phyloP scores from a whole-genome alignment of 2,329 filamentous ascomycete species.

The Calonectria hawksworthii region DNA sequence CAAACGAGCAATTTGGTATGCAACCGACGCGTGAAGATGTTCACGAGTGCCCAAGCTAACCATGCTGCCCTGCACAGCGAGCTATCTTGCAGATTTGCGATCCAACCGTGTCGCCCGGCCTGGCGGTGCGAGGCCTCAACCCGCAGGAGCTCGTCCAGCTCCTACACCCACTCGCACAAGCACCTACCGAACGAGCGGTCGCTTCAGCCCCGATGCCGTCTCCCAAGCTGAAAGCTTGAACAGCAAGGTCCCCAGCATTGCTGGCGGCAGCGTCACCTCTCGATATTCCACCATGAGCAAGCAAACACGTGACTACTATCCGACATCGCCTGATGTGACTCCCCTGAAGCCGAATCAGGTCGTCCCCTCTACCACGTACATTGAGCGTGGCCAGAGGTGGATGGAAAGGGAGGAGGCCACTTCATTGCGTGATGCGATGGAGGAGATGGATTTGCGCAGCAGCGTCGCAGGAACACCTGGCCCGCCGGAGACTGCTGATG shows the following conservation, averaged over 20 bases:
- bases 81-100: constrained; percentile 79
- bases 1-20: constrained; percentile 76
- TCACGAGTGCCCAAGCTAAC: constrained; percentile 38
- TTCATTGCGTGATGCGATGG: constrained; percentile 79
- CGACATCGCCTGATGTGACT: constrained; percentile 52
- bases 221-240: constrained; percentile 47
- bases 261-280: constrained; percentile 62
- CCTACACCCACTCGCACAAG: constrained; percentile 52
- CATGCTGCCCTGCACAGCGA: constrained; percentile 61
- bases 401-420: constrained; percentile 85
- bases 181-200: constrained; percentile 45
- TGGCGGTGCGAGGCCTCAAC: constrained; percentile 77
- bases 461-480: constrained; percentile 42
- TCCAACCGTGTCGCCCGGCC: constrained; percentile 77
- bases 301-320: constrained; percentile 67
- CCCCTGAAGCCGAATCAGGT: constrained; percentile 71
- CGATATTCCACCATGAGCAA: constrained; percentile 63
- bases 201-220: constrained; percentile 49
- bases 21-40: constrained; percentile 32
- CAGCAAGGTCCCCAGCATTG: constrained; percentile 56
- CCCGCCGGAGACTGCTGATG: constrained; percentile 51
- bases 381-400: constrained; percentile 81
- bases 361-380: constrained; percentile 77
- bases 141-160: constrained; percentile 53
- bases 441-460: constrained; percentile 75